Evolutionary conservation across 1,284 basidiomycete species (phyloP).

Genomic region (Rhodotorula sp.): DNA sequence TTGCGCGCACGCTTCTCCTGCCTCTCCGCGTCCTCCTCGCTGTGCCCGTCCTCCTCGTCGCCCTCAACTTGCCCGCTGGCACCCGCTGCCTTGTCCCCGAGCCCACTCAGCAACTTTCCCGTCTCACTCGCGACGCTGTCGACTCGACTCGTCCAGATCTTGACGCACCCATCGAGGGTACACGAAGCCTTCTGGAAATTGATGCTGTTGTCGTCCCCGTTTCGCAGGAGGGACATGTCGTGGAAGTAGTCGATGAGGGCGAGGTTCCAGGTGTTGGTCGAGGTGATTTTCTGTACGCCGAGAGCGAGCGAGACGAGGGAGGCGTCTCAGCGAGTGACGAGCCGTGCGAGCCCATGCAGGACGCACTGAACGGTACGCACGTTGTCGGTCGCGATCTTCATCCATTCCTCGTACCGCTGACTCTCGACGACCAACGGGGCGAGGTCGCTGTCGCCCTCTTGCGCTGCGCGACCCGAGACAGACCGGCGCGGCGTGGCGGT

Average conservation of each 20-base stretch:
- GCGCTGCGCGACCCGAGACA: neutral
- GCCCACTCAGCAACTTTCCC: slow-evolving; percentile 87
- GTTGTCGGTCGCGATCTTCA: slow-evolving; percentile 99
- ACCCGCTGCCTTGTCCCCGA: slow-evolving; percentile 58
- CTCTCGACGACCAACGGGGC: slow-evolving; percentile 35
- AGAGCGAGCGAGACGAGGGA: neutral
- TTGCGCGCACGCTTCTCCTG: slow-evolving; percentile 55
- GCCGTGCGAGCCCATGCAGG: neutral
- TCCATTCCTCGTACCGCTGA: slow-evolving; percentile 80
- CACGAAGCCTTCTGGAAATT: slow-evolving; percentile 98
- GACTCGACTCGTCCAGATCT: slow-evolving; percentile 98
- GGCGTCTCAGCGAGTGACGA: neutral
- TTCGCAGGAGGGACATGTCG: slow-evolving; percentile 94
- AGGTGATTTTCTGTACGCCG: slow-evolving; percentile 86
- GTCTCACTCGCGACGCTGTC: slow-evolving; percentile 97
- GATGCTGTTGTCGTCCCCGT: slow-evolving; percentile 79
- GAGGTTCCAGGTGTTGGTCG: slow-evolving; percentile 96
- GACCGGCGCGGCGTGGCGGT: neutral
- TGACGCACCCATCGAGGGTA: slow-evolving; percentile 97
- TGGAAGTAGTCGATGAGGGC: slow-evolving; percentile 99
- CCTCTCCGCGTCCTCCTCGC: slow-evolving; percentile 53
- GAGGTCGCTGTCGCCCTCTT: neutral
- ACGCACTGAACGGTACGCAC: slow-evolving; percentile 55
- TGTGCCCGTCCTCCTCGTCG: slow-evolving; percentile 60
- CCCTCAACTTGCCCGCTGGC: slow-evolving; percentile 51